Percentiles rank a stretch among this genome's conserved stretches.
These are phyloP conservation scores for Remersonia thermophila DNA, from an alignment of 2,329 filamentous ascomycete genomes.

Conservation along the genomic window DNA sequence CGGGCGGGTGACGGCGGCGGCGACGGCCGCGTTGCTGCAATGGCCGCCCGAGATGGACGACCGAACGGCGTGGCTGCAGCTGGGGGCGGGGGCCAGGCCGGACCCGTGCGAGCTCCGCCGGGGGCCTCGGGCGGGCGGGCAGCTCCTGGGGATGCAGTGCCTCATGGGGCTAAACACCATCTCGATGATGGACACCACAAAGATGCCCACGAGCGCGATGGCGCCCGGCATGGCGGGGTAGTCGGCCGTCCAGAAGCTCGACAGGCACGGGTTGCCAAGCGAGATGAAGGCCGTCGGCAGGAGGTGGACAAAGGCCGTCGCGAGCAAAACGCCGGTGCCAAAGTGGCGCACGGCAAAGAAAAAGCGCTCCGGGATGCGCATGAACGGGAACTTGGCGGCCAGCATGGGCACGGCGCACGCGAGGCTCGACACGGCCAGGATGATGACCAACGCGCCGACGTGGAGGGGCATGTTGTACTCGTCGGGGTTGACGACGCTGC, in stretches of 20 bases:
- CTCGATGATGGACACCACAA: slow-evolving; percentile 61
- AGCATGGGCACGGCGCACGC: slow-evolving; percentile 43
- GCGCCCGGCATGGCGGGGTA: slow-evolving; percentile 73
- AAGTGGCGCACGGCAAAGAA: slow-evolving; percentile 54
- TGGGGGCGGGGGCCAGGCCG: not conserved
- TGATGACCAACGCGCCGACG: slow-evolving; percentile 42
- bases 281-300: slow-evolving; percentile 56
- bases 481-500: slow-evolving; percentile 20
- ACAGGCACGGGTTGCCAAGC: slow-evolving; percentile 58
- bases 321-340: slow-evolving; percentile 71
- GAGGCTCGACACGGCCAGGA: slow-evolving; percentile 34
- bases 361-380: slow-evolving; percentile 42
- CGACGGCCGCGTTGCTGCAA: slow-evolving; percentile 8
- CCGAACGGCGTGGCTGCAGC: not conserved
- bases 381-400: slow-evolving; percentile 36
- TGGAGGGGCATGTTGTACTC: slow-evolving; percentile 46
- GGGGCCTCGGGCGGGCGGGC: not conserved
- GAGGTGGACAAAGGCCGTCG: slow-evolving; percentile 72
- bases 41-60: slow-evolving; percentile 6
- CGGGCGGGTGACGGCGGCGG: slow-evolving; percentile 10
- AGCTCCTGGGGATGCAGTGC: slow-evolving; percentile 10
- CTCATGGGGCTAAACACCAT: slow-evolving; percentile 40
- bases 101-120: not conserved
- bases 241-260: slow-evolving; percentile 62
- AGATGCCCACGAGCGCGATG: slow-evolving; percentile 66